phyloP scores from a whole-genome alignment of 495 filamentous ascomycete genomes.

The Tuber aestivum region DNA sequence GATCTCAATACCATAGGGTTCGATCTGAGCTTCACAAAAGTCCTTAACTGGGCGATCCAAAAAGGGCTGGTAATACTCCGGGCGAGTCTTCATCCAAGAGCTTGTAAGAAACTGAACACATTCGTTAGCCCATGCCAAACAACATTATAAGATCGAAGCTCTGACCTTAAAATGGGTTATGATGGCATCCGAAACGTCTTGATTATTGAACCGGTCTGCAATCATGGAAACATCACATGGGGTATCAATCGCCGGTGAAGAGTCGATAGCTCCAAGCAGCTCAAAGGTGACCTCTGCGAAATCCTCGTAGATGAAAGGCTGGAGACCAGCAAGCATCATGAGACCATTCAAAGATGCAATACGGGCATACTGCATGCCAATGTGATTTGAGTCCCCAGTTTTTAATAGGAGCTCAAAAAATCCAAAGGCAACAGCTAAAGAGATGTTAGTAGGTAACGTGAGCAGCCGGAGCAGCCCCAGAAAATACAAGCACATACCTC shows the following conservation, averaged over 20 bases:
- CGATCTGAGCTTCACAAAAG: conserved; percentile 66
- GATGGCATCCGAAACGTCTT: conserved; percentile 60
- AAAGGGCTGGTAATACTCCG: conserved; percentile 63
- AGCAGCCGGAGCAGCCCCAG: conserved; percentile 8
- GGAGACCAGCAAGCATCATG: conserved; percentile 63
- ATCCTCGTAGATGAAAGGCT: conserved; percentile 67
- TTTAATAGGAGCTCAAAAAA: conserved; percentile 83
- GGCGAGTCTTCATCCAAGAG: conserved; percentile 75
- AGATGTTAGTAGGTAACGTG: conserved; percentile 26
- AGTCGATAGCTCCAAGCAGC: conserved; percentile 56
- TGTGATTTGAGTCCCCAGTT: conserved; percentile 56
- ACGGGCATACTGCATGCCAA: conserved; percentile 63
- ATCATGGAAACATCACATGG: conserved; percentile 58
- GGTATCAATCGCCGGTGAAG: conserved; percentile 50
- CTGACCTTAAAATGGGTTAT: conserved; percentile 65
- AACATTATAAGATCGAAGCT: conserved; percentile 2
- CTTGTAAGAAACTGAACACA: conserved; percentile 69
- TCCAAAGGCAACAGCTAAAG: conserved; percentile 76
- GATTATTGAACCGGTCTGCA: conserved; percentile 68
- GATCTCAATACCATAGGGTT: conserved; percentile 73
- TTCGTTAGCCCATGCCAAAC: conserved; percentile 39
- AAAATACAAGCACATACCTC: conserved; percentile 60
- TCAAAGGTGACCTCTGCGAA: conserved; percentile 69
- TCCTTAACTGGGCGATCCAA: conserved; percentile 53
- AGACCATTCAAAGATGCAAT: conserved; percentile 65